A percentile compares a stretch with the other conserved stretches of the same genome.
phyloP scores from a whole-genome alignment of 2,329 filamentous ascomycete species.

The Pyricularia sp. region DNA sequence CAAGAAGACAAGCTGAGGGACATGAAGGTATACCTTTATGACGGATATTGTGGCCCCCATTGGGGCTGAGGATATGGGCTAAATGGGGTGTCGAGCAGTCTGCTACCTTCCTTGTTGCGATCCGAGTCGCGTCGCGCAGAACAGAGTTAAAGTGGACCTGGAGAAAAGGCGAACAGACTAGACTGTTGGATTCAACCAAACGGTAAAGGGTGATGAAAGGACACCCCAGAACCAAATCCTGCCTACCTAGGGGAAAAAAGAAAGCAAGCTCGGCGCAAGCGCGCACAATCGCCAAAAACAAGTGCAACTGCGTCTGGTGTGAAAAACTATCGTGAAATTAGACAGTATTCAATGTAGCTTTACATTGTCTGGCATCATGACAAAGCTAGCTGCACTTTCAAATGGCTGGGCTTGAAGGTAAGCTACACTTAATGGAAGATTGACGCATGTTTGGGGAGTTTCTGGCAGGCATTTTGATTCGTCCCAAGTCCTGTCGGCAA shows the following conservation, averaged over 20 bases:
- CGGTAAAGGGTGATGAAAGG: too few species aligned
- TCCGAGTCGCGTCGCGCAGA: background rate
- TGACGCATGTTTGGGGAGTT: background rate
- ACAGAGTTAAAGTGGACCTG: background rate
- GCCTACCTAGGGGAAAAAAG: background rate
- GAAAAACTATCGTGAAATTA: background rate
- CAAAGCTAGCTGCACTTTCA: background rate
- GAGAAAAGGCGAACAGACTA: background rate
- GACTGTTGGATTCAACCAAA: background rate
- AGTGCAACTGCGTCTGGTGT: background rate
- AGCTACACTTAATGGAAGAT: background rate
- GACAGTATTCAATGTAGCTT: background rate
- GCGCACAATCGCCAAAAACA: too few species aligned
- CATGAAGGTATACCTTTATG: conserved; percentile 20
- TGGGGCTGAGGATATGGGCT: conserved; percentile 4
- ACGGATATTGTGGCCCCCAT: conserved; percentile 24
- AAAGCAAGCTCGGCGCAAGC: background rate
- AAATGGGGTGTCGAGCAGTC: background rate
- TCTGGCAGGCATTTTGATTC: background rate
- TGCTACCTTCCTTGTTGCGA: background rate
- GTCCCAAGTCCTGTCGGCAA: background rate
- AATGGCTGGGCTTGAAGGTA: background rate
- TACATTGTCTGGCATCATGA: background rate
- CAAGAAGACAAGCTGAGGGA: background rate
- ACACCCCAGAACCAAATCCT: background rate